A percentile compares a stretch with the other conserved stretches of the same genome.
Conservation (phyloP, 352 stramenopile genomes). For the Globisporangium spinosum region DNA sequence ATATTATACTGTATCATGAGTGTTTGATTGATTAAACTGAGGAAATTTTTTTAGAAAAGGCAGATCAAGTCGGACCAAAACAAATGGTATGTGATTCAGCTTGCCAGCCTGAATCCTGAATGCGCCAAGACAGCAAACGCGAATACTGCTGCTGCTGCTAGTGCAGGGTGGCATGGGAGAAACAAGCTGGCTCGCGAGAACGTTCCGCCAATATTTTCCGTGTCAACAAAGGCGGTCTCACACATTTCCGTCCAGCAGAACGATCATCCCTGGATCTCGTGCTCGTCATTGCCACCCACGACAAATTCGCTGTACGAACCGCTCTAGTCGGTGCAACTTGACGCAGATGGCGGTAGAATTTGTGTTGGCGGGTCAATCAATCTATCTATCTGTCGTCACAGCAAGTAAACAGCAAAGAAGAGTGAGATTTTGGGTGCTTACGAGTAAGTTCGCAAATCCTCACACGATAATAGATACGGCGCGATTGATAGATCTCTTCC, state of each 20-base stretch:
- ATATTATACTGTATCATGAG: background rate
- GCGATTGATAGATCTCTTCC: background rate
- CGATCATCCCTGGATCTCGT: background rate
- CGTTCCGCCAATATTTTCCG: conserved; percentile 10
- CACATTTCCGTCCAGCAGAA: background rate
- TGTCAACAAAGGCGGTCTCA: background rate
- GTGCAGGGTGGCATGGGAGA: background rate
- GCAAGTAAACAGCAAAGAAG: background rate
- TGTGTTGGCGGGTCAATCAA: background rate
- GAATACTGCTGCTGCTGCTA: background rate
- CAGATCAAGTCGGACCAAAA: conserved; percentile 12
- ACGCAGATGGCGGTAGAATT: background rate
- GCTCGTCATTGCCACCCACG: background rate
- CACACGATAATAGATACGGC: background rate
- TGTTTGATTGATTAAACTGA: background rate
- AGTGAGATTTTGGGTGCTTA: background rate
- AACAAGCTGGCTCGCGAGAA: conserved; percentile 1
- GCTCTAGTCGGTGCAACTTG: background rate
- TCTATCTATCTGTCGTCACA: background rate
- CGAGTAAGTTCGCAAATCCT: background rate
- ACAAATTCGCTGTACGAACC: background rate
- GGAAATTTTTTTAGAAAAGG: background rate
- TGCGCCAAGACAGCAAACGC: background rate
- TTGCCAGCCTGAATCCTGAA: background rate
- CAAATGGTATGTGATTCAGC: background rate